Percentiles rank a stretch among this genome's conserved stretches.
Evolutionary conservation across 1,139 yeast genomes (phyloP).

Genomic region (Eremothecium cymbalariae): DNA sequence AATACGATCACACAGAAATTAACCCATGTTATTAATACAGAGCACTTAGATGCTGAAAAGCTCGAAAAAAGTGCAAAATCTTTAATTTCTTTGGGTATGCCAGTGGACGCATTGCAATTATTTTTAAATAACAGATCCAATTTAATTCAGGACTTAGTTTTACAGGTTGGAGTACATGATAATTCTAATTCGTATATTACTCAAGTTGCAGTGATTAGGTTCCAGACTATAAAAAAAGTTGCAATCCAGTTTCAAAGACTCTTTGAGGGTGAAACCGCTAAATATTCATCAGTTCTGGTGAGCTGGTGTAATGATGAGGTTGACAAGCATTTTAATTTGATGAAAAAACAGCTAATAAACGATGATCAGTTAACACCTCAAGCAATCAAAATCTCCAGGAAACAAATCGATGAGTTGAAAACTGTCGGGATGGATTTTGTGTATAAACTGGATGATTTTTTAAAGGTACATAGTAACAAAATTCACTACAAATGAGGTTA

Average conservation of each 20-base stretch:
- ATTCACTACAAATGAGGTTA: constrained; percentile 11
- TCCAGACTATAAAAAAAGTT: constrained; percentile 46
- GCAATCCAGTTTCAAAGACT: constrained; percentile 40
- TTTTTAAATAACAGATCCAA: constrained; percentile 41
- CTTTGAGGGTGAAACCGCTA: constrained; percentile 32
- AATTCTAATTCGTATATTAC: constrained; percentile 48
- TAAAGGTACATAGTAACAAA: constrained; percentile 21
- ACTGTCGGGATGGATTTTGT: constrained; percentile 65
- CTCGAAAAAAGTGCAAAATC: constrained; percentile 33
- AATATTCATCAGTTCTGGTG: constrained; percentile 36
- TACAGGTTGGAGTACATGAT: constrained; percentile 46
- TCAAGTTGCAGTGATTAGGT: constrained; percentile 53
- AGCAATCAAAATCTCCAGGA: constrained; percentile 44
- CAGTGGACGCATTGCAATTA: constrained; percentile 41
- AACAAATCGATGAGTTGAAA: constrained; percentile 57
- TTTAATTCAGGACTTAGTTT: constrained; percentile 39
- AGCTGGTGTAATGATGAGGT: constrained; percentile 70
- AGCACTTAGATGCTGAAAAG: constrained; percentile 23
- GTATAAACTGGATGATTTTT: constrained; percentile 31
- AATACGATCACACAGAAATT: constrained; percentile 26
- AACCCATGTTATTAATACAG: constrained; percentile 32
- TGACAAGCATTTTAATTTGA: constrained; percentile 47
- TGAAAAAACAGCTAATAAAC: constrained; percentile 63
- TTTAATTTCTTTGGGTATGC: constrained; percentile 37
- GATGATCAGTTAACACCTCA: constrained; percentile 44